Evolutionary conservation across 192 early-diverging fungal species (phyloP), one percentile per base, ranked within the genome.

Genomic region (Jimgerdemannia lactiflua): DNA sequence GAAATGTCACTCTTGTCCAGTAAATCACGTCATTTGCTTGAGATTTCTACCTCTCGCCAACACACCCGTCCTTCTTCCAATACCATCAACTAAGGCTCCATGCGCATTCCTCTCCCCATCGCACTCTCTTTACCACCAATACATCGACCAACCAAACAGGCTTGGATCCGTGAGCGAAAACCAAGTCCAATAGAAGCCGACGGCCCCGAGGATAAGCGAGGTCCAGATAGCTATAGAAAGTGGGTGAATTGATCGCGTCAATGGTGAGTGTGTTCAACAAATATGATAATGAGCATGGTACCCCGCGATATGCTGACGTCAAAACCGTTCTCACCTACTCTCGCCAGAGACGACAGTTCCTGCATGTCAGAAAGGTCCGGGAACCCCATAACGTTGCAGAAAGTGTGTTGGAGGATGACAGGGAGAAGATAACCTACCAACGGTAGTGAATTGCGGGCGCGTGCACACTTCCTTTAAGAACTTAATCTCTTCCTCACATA

Each of bases 311-410:
- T 10, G 6, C 14, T 59, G 8, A 59, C 14, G 49, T 59, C 8
- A 10, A 10, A 14, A 14, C 0, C 67, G 40, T 14, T 14, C 67
- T 18, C 40, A 68, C 67, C 40, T 8, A 39, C 19, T 18, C 40
- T 6, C 67, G 67, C 67, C 67, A 6, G 18, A 9, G 8, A 4
- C 19, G 40, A 18, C 6, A 10, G 0, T 18, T 9, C 9, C 9
- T 68, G 7, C 19, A 68, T 18, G 40, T 68, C 18, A 18, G 29
- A 20, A 7, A 68, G 6, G 69, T 92, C 87, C 2, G 94, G 94
- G 39, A 94, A 89, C 17, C 94, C 94, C 89, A 93, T 89, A 7
- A 84, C 73, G 70, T 95, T 95, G 77, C 93, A 94, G 64, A 95
- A 87, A 54, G 84, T 75, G 76, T 95, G 94, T n/a, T 83, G 79